Percentiles rank a stretch among this genome's conserved stretches.
phyloP scores from a whole-genome alignment of 169 alveolate species.

The Cryptosporidium meleagridis region DNA sequence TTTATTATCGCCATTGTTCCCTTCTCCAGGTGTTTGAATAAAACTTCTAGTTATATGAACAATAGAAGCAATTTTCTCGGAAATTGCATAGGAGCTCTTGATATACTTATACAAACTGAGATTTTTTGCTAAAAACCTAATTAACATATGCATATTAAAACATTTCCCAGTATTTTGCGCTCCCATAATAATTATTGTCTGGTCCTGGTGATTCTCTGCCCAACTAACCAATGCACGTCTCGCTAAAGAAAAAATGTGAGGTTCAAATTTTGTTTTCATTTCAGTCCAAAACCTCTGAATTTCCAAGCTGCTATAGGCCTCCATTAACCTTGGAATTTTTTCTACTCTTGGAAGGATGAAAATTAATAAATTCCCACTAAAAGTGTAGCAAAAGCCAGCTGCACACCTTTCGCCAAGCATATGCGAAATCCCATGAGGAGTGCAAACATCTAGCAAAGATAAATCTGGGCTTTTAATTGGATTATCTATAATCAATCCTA shows the following conservation, averaged over 20 bases:
- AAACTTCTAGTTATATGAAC: constrained; percentile 60
- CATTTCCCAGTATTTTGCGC: constrained; percentile 55
- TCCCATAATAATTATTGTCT: constrained; percentile 57
- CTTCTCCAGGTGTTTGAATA: constrained; percentile 66
- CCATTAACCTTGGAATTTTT: constrained; percentile 56
- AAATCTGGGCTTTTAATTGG: constrained; percentile 69
- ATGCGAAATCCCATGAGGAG: constrained; percentile 72
- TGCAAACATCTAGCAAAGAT: constrained; percentile 31
- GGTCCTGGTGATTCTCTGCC: constrained; percentile 54
- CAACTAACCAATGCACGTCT: constrained; percentile 51
- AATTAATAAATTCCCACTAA: constrained; percentile 63
- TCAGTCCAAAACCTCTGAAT: constrained; percentile 69
- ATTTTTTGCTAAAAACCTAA: constrained; percentile 56
- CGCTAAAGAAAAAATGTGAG: constrained; percentile 61
- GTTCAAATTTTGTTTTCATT: constrained; percentile 68
- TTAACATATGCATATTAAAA: constrained; percentile 52
- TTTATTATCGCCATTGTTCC: constrained; percentile 10
- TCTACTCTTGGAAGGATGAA: constrained; percentile 53
- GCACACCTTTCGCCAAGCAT: constrained; percentile 71
- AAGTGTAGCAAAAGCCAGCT: constrained; percentile 48
- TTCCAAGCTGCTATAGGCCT: constrained; percentile 52
- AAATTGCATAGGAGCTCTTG: constrained; percentile 53
- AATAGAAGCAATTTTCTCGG: constrained; percentile 44
- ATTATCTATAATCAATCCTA: constrained; percentile 34
- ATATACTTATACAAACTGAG: constrained; percentile 59